A percentile compares a stretch with the other conserved stretches of the same genome.
These are phyloP conservation scores for Rhododendron molle DNA, from an alignment of 148 eudicot species.

Conservation along the genomic window DNA sequence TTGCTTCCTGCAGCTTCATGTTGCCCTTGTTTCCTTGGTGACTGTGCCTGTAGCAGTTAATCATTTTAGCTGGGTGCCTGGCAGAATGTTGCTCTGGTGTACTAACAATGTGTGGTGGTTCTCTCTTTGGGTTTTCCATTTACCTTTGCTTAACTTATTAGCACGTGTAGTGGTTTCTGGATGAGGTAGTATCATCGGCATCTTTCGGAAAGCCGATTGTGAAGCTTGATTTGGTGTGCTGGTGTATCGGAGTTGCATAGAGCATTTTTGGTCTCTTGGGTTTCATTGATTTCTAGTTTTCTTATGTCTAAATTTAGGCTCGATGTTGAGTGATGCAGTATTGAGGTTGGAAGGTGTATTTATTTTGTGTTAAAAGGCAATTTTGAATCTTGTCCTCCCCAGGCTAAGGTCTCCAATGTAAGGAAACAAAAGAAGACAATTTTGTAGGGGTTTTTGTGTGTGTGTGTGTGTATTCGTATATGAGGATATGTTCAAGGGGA, in stretches of 20 bases:
- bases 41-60: not conserved
- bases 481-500: not conserved
- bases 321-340: not conserved
- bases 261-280: not conserved
- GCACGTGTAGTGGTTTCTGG: not conserved
- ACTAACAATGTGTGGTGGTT: not conserved
- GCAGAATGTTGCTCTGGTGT: not conserved
- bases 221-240: not conserved
- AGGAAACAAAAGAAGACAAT: not conserved
- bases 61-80: not conserved
- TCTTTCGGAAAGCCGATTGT: not conserved
- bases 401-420: not conserved
- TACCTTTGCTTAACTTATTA: not conserved
- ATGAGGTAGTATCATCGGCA: not conserved
- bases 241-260: not conserved
- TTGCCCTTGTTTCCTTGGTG: conserved; percentile 3
- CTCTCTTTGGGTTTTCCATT: not conserved
- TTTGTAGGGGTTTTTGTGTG: not conserved
- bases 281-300: not conserved
- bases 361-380: not conserved
- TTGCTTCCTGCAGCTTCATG: not conserved
- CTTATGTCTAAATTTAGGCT: not conserved
- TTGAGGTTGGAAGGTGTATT: not conserved
- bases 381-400: not conserved
- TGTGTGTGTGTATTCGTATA: not conserved